Conservation (phyloP, 257 asterid genomes). For the Solanum tarapatanum region DNA sequence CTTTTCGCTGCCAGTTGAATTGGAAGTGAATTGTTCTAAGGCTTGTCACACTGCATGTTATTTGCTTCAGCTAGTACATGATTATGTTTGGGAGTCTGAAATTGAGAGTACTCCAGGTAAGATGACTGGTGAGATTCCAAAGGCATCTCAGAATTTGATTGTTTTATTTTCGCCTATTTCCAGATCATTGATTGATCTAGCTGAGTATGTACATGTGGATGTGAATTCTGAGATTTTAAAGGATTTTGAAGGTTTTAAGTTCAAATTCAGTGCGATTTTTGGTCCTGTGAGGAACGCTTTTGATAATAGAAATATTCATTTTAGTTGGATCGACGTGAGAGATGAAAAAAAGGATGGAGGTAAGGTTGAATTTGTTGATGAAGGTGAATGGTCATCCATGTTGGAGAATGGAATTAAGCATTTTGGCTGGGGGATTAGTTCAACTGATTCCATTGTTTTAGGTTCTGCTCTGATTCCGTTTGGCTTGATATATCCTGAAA, state of each 20-base stretch:
- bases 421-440: slow-evolving; percentile 74
- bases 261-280: slow-evolving; percentile 34
- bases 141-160: slow-evolving; percentile 46
- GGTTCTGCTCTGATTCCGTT: slow-evolving; percentile 76
- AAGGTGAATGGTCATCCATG: slow-evolving; percentile 3
- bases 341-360: slow-evolving; percentile 12
- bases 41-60: slow-evolving; percentile 35
- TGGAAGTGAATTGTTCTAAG: slow-evolving; percentile 11
- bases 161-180: slow-evolving; percentile 50
- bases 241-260: slow-evolving; percentile 8
- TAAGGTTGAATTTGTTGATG: slow-evolving; percentile 1
- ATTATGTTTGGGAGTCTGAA: slow-evolving; percentile 67
- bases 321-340: slow-evolving; percentile 71
- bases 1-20: slow-evolving; percentile 7
- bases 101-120: slow-evolving; percentile 24
- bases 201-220: slow-evolving; percentile 22
- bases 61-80: slow-evolving; percentile 50
- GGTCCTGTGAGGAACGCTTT: slow-evolving; percentile 36
- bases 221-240: not conserved
- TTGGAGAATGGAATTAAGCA: slow-evolving; percentile 30
- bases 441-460: slow-evolving; percentile 48
- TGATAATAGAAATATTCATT: slow-evolving; percentile 45
- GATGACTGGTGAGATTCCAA: slow-evolving; percentile 13
- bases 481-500: slow-evolving; percentile 63
- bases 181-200: slow-evolving; percentile 18